phyloP scores from a whole-genome alignment of 768 basidiomycete genomes.

The Pulveroboletus sp. region DNA sequence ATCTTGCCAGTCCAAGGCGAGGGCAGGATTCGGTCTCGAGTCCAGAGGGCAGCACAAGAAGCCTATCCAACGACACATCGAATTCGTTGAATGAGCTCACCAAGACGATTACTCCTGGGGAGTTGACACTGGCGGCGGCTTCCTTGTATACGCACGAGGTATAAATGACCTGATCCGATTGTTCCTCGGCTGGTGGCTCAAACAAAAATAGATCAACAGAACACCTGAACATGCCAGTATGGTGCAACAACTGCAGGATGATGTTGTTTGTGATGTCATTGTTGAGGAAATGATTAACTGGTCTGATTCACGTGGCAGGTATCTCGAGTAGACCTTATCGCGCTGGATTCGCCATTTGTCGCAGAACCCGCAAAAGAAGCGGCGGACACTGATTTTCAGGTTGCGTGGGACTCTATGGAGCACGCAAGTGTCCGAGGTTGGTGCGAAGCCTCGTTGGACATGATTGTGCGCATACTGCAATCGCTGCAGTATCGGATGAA shows the following conservation, averaged over 20 bases:
- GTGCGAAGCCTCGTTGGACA: conserved; percentile 58
- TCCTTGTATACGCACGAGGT: conserved; percentile 20
- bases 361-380: conserved; percentile 37
- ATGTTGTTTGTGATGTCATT: conserved; percentile 19
- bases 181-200: conserved; percentile 1
- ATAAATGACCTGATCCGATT: background rate
- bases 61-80: conserved; percentile 26
- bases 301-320: conserved; percentile 28
- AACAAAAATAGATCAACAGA: conserved; percentile 9
- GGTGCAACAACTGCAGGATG: conserved; percentile 9
- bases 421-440: conserved; percentile 58
- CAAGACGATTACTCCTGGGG: conserved; percentile 31
- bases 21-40: conserved; percentile 37
- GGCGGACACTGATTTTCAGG: conserved; percentile 47
- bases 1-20: conserved; percentile 29
- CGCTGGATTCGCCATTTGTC: conserved; percentile 70
- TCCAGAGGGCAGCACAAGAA: conserved; percentile 30
- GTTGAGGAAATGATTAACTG: background rate
- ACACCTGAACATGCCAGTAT: background rate
- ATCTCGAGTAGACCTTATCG: conserved; percentile 57
- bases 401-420: conserved; percentile 53
- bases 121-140: conserved; percentile 27
- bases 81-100: conserved; percentile 25
- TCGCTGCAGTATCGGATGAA: conserved; percentile 42
- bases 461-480: conserved; percentile 53